Base-by-base conservation (phyloP, 228 moss, liverwort and hornwort genomes). In the Sphagnum fallax region DNA sequence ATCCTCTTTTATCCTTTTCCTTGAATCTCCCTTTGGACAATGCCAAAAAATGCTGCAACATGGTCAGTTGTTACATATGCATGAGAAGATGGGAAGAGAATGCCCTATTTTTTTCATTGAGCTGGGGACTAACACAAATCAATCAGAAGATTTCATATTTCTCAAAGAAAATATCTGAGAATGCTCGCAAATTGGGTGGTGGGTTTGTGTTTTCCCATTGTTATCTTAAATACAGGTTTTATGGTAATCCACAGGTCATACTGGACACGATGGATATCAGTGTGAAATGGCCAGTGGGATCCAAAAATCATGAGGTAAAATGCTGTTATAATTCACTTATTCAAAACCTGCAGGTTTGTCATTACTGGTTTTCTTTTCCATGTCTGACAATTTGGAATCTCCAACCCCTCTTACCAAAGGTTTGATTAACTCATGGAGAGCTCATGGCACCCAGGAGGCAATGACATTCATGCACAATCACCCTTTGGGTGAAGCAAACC, bases 221-320 rank as follows among this genome's bases (percentile, higher is more conserved):
- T 60, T 60, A 11, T 60, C 59, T 11, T 60, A 32, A 32, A 32
- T 32, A 32, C 32, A 2, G 32, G 32, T 32, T 32, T 32, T 32
- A 32, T 32, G 32, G 32, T 32, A 32, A 32, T 32, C 9, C 66
- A 71, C 78, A 87, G 87, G 77, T 87, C 6, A 72, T 88, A 53
- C 67, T 88, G 48, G 88, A 88, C 67, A 75, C 88, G 16, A 84
- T 88, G 88, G 88, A 88, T 77, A 49, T 82, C 70, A 84, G 88
- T 53, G 13, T 81, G 47, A 49, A 48, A 59, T 87, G 87, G 87
- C 81, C 81, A 55, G 60, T 61, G 49, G 80, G 75, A 11, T 52
- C 74, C 0, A 63, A 76, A 7, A 81, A 88, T 50, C 79, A 79
- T 51, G 79, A 81, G 87, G 83, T 83, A 51, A 49, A 8, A 12